Percentiles rank a stretch among this genome's conserved stretches.
These are phyloP conservation scores for Casuarina cunninghamiana DNA, from an alignment of 306 rosid genomes.

Conservation along the genomic window DNA sequence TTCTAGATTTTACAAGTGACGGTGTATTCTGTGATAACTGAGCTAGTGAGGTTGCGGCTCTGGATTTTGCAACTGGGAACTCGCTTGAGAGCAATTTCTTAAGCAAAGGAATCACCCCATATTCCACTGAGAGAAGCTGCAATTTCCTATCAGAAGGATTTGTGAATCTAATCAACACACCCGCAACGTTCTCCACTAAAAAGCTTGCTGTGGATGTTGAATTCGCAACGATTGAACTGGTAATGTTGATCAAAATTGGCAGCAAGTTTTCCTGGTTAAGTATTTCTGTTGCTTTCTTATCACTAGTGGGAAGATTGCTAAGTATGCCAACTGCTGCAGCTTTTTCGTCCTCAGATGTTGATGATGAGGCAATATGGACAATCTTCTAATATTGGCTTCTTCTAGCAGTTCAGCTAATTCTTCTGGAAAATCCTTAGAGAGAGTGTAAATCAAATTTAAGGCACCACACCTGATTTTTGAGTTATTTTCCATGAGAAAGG, in stretches of 20 bases:
- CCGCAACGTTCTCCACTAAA: slow-evolving; percentile 51
- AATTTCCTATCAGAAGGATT: slow-evolving; percentile 70
- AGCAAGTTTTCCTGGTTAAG: slow-evolving; percentile 59
- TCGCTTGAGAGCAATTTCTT: slow-evolving; percentile 65
- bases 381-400: slow-evolving; percentile 51
- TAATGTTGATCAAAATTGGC: slow-evolving; percentile 52
- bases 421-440: slow-evolving; percentile 65
- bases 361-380: slow-evolving; percentile 50
- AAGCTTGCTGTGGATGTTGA: slow-evolving; percentile 29
- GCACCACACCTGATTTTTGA: slow-evolving; percentile 49
- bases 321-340: slow-evolving; percentile 72
- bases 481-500: slow-evolving; percentile 64
- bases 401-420: slow-evolving; percentile 71
- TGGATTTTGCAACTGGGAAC: slow-evolving; percentile 51
- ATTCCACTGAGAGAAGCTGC: slow-evolving; percentile 68
- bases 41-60: slow-evolving; percentile 78
- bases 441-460: slow-evolving; percentile 60
- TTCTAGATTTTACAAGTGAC: slow-evolving; percentile 52
- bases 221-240: slow-evolving; percentile 42
- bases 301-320: slow-evolving; percentile 61
- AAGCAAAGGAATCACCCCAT: slow-evolving; percentile 76
- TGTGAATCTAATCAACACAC: slow-evolving; percentile 64
- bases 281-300: slow-evolving; percentile 61
- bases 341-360: slow-evolving; percentile 53
- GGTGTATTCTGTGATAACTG: slow-evolving; percentile 76